phyloP scores from a whole-genome alignment of 139 green algal species.

The Chlamydomonas sphaeroides region DNA sequence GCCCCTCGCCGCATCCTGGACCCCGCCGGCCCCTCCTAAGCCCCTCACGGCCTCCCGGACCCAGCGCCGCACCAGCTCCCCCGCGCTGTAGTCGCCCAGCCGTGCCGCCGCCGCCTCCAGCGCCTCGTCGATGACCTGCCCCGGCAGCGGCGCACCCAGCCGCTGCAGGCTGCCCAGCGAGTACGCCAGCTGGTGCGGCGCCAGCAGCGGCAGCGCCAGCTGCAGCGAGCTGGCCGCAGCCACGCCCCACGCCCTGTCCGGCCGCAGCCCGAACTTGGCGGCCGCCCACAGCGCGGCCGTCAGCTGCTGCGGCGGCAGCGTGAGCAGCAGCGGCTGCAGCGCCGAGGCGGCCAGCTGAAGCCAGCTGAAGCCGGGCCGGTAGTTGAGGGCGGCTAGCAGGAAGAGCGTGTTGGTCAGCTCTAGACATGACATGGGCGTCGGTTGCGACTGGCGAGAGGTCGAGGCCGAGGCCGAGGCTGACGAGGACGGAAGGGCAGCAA shows the following conservation, averaged over 20 bases:
- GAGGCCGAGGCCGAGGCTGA: neutral
- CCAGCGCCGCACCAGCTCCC: neutral
- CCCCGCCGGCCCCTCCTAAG: too few relatives aligned
- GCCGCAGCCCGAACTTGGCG: constrained; percentile 11
- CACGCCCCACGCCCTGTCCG: neutral
- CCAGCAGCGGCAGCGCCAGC: constrained; percentile 23
- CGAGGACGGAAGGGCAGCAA: too few relatives aligned
- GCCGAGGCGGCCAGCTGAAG: neutral
- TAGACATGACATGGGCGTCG: neutral
- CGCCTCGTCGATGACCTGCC: constrained; percentile 33
- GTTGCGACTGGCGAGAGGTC: neutral
- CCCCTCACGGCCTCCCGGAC: too few relatives aligned
- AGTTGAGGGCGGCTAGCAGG: constrained; percentile 25
- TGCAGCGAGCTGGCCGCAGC: neutral
- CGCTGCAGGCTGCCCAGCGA: constrained; percentile 32
- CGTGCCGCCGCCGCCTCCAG: neutral
- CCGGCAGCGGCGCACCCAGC: neutral
- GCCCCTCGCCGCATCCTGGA: too few relatives aligned
- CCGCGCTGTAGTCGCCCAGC: neutral
- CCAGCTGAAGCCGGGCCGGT: constrained; percentile 8
- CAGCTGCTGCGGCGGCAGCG: constrained; percentile 8
- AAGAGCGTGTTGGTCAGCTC: constrained; percentile 33
- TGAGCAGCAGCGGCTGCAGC: constrained; percentile 21
- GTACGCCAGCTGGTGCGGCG: constrained; percentile 32
- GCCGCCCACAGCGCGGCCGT: constrained; percentile 17